Percentiles rank a stretch among this genome's conserved stretches.
Evolutionary conservation across 176 grass and related monocot genomes (phyloP).

Genomic region (Triticum dicoccoides): DNA sequence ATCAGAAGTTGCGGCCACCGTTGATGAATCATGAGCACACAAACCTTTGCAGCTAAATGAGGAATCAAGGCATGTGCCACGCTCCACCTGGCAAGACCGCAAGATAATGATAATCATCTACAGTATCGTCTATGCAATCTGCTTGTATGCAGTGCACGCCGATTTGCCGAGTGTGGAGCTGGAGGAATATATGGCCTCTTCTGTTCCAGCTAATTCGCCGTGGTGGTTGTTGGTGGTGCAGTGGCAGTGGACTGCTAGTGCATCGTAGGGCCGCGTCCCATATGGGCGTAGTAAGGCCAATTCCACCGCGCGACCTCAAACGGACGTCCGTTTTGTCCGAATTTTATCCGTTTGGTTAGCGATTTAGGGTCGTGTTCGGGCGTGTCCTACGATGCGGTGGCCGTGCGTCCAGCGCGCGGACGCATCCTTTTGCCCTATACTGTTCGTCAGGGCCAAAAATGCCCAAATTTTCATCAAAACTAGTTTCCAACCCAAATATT

Average conservation of each 20-base stretch:
- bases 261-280: neutral
- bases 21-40: neutral
- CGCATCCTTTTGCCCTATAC: no score
- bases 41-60: neutral
- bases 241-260: neutral
- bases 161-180: neutral
- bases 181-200: slow-evolving; percentile 26
- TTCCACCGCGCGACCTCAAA: no score
- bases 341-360: no score
- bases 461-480: no score
- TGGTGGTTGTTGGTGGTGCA: slow-evolving; percentile 14
- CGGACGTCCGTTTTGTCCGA: no score
- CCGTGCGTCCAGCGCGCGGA: no score
- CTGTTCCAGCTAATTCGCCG: slow-evolving; percentile 9
- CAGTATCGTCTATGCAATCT: no score
- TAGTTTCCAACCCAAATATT: no score
- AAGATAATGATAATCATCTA: neutral
- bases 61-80: neutral
- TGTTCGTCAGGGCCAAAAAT: no score
- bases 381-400: no score
- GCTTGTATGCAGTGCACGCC: neutral
- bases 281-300: neutral
- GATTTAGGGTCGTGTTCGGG: no score
- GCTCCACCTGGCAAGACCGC: neutral
- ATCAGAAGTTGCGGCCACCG: neutral